A percentile compares a stretch with the other conserved stretches of the same genome.
phyloP scores from a whole-genome alignment of 768 basidiomycete genomes.

The Gelatoporia subvermispora region DNA sequence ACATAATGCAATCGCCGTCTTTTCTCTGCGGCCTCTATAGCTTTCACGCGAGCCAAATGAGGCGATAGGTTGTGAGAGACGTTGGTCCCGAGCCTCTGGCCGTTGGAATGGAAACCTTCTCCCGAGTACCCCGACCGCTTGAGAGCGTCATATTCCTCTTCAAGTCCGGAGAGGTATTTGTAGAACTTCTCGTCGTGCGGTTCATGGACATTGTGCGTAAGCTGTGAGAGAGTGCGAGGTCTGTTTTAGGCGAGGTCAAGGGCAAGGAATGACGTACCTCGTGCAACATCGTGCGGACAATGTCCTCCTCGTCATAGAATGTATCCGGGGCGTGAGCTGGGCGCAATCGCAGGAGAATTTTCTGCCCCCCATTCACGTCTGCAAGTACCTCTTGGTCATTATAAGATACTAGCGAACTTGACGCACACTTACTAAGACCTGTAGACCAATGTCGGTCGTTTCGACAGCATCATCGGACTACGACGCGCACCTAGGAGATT shows the following conservation, averaged over 20 bases:
- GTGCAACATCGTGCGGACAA: slow-evolving; percentile 85
- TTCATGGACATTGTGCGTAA: slow-evolving; percentile 85
- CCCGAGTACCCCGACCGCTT: slow-evolving; percentile 81
- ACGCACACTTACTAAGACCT: slow-evolving; percentile 36
- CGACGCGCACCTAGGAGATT: slow-evolving; percentile 61
- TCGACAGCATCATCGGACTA: no score
- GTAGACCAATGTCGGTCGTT: neutral
- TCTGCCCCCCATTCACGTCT: slow-evolving; percentile 77
- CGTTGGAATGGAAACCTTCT: slow-evolving; percentile 85
- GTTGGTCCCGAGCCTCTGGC: slow-evolving; percentile 61
- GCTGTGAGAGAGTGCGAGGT: slow-evolving; percentile 35
- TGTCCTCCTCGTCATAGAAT: slow-evolving; percentile 70
- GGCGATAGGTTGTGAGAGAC: slow-evolving; percentile 65
- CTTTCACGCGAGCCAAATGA: slow-evolving; percentile 59
- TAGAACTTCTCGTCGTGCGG: slow-evolving; percentile 87
- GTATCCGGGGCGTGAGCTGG: slow-evolving; percentile 62
- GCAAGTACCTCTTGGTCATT: slow-evolving; percentile 7
- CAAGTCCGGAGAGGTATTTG: slow-evolving; percentile 62
- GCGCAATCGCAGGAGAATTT: slow-evolving; percentile 80
- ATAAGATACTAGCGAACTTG: slow-evolving; percentile 3
- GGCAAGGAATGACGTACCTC: slow-evolving; percentile 49
- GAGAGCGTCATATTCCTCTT: slow-evolving; percentile 82
- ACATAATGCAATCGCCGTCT: slow-evolving; percentile 42
- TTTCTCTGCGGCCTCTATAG: slow-evolving; percentile 78
- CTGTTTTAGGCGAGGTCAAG: neutral